These are phyloP conservation scores for Cyclostephanos invisitatus DNA, from an alignment of 108 stramenopile genomes.

Conservation along the genomic window DNA sequence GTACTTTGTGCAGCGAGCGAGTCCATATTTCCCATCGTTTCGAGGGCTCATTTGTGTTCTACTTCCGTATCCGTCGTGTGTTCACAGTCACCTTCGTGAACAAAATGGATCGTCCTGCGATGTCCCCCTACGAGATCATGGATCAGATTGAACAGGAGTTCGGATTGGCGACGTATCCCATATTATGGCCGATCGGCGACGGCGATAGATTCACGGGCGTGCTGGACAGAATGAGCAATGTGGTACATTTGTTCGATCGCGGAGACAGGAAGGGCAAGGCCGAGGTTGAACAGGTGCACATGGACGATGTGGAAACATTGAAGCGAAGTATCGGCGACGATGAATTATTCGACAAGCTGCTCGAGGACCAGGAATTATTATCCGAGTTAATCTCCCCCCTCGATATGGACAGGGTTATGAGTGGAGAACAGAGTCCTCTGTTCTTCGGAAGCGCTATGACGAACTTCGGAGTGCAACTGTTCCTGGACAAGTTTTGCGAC, in stretches of 20 bases:
- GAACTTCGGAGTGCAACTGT: constrained; percentile 93
- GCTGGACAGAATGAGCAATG: constrained; percentile 76
- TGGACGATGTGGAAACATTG: constrained; percentile 67
- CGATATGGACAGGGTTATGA: constrained; percentile 87
- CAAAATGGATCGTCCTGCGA: constrained; percentile 94
- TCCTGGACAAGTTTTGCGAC: constrained; percentile 82
- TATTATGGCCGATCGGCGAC: constrained; percentile 97
- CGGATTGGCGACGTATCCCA: constrained; percentile 85
- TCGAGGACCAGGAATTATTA: constrained; percentile 91
- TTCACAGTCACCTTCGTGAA: constrained; percentile 88
- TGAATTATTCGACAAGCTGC: constrained; percentile 82
- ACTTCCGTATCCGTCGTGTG: neutral
- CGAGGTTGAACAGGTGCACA: constrained; percentile 61
- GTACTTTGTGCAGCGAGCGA: neutral
- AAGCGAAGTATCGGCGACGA: constrained; percentile 71
- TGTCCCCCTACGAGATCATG: constrained; percentile 92
- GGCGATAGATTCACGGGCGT: constrained; percentile 95
- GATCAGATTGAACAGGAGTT: constrained; percentile 96
- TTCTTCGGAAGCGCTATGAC: constrained; percentile 97
- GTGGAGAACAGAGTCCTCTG: constrained; percentile 87
- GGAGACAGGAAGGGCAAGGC: constrained; percentile 62
- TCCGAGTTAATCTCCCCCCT: constrained; percentile 81
- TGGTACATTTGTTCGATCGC: constrained; percentile 88
- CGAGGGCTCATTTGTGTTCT: constrained; percentile 35
- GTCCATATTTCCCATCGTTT: neutral